These are phyloP conservation scores for Zarea fungicola DNA, from an alignment of 2,329 filamentous ascomycete species.

Conservation along the genomic window DNA sequence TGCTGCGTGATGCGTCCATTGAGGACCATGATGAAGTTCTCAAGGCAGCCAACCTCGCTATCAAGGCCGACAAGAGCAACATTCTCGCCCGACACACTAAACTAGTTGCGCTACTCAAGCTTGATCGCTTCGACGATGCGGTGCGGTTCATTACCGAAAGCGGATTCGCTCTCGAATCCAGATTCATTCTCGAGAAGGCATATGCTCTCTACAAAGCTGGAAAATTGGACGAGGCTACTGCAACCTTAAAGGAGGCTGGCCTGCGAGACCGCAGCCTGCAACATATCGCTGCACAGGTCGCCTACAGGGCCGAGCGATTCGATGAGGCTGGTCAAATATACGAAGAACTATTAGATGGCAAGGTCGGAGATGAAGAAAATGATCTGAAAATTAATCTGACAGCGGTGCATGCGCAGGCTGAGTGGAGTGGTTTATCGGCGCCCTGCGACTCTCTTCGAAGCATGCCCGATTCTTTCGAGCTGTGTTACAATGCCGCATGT, in stretches of 20 bases:
- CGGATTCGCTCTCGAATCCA: conserved; percentile 54
- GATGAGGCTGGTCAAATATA: conserved; percentile 61
- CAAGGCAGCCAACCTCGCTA: conserved; percentile 54
- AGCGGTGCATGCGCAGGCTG: conserved; percentile 66
- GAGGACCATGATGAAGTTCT: conserved; percentile 72
- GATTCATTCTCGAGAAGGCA: conserved; percentile 63
- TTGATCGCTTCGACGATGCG: conserved; percentile 78
- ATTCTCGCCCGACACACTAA: conserved; percentile 61
- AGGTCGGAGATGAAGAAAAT: conserved; percentile 57
- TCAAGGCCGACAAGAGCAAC: conserved; percentile 57
- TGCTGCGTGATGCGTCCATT: conserved; percentile 52
- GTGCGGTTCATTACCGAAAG: conserved; percentile 62
- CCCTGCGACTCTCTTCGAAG: conserved; percentile 44
- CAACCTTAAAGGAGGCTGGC: conserved; percentile 30
- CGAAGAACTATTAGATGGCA: conserved; percentile 45
- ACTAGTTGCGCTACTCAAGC: conserved; percentile 69
- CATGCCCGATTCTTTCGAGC: conserved; percentile 72
- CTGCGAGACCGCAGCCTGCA: conserved; percentile 32
- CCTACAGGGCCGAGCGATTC: conserved; percentile 73
- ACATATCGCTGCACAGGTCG: conserved; percentile 60
- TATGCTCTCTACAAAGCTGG: conserved; percentile 84
- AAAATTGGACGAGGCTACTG: conserved; percentile 59
- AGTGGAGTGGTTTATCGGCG: conserved; percentile 55
- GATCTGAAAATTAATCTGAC: conserved; percentile 73
- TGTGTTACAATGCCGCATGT: conserved; percentile 76